phyloP scores from a whole-genome alignment of 208 protist species.

The Trichomonas vaginalis region DNA sequence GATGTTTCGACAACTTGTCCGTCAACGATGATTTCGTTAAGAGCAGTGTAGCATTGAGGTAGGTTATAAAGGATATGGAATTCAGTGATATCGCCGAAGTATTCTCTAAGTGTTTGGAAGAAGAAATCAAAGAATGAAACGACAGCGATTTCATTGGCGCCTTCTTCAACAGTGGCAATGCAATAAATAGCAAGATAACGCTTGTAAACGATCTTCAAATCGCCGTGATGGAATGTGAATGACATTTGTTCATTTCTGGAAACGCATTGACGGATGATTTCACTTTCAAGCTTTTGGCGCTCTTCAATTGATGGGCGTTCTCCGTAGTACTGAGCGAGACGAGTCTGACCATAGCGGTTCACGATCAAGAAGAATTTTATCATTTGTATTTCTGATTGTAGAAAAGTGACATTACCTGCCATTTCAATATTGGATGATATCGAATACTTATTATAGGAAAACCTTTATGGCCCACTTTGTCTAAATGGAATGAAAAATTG shows the following conservation, averaged over 20 bases:
- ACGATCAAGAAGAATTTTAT: constrained; percentile 5
- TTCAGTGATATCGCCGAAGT: constrained; percentile 14
- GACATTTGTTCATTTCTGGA: neutral
- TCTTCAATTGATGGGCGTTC: neutral
- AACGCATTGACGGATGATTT: constrained; percentile 15
- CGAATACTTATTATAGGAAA: too few species aligned
- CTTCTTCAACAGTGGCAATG: constrained; percentile 9
- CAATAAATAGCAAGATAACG: constrained; percentile 6
- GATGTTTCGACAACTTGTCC: neutral
- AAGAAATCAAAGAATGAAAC: constrained; percentile 10
- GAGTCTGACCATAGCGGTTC: neutral
- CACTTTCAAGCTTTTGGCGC: neutral
- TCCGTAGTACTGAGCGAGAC: neutral
- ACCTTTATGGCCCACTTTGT: too few species aligned
- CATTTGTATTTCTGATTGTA: neutral
- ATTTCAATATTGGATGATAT: too few species aligned
- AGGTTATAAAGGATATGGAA: constrained; percentile 13
- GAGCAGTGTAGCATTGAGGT: neutral
- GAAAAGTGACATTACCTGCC: neutral
- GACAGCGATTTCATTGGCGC: neutral
- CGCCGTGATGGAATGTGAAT: neutral
- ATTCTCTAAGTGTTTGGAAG: constrained; percentile 2
- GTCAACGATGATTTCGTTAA: constrained; percentile 9
- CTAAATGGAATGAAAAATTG: too few species aligned
- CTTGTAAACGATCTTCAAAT: neutral